Percentiles rank a stretch among this genome's conserved stretches.
Conservation (phyloP, 2,329 filamentous ascomycete genomes). For the Diaporthe vexans region DNA sequence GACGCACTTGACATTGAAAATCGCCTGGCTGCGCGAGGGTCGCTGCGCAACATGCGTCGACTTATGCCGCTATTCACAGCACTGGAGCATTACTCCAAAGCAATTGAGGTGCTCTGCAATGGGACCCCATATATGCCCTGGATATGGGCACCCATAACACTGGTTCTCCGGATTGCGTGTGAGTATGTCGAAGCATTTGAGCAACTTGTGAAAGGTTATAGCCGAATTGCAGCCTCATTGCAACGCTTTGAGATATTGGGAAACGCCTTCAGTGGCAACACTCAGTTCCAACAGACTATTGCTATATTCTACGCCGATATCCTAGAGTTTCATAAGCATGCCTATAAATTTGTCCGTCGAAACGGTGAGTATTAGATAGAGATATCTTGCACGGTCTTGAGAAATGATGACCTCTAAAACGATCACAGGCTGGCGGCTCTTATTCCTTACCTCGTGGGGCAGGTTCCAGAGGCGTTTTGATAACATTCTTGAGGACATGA, state of each 20-base stretch:
- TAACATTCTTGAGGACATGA: slow-evolving; percentile 52
- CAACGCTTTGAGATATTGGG: slow-evolving; percentile 54
- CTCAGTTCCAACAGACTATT: slow-evolving; percentile 56
- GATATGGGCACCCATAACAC: slow-evolving; percentile 61
- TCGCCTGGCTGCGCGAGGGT: slow-evolving; percentile 53
- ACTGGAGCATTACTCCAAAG: slow-evolving; percentile 57
- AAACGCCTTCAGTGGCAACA: slow-evolving; percentile 48
- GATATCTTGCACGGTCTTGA: no score
- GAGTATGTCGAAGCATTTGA: slow-evolving; percentile 59
- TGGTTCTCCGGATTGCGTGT: slow-evolving; percentile 50
- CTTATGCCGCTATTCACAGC: slow-evolving; percentile 58
- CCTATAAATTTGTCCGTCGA: slow-evolving; percentile 60
- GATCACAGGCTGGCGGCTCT: slow-evolving; percentile 52
- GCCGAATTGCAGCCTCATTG: slow-evolving; percentile 55
- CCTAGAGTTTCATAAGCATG: slow-evolving; percentile 60
- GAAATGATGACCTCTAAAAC: background rate
- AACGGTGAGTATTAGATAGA: slow-evolving; percentile 45
- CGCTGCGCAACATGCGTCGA: slow-evolving; percentile 59
- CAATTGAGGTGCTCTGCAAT: slow-evolving; percentile 59
- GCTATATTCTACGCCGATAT: slow-evolving; percentile 63
- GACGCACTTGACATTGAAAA: slow-evolving; percentile 56
- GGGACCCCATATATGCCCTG: slow-evolving; percentile 61
- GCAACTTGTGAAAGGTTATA: slow-evolving; percentile 56
- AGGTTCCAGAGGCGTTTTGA: slow-evolving; percentile 54
- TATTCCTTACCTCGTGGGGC: slow-evolving; percentile 55